These are phyloP conservation scores for Mrakiaceae sp. DNA, from an alignment of 1,284 basidiomycete species.

Conservation along the genomic window DNA sequence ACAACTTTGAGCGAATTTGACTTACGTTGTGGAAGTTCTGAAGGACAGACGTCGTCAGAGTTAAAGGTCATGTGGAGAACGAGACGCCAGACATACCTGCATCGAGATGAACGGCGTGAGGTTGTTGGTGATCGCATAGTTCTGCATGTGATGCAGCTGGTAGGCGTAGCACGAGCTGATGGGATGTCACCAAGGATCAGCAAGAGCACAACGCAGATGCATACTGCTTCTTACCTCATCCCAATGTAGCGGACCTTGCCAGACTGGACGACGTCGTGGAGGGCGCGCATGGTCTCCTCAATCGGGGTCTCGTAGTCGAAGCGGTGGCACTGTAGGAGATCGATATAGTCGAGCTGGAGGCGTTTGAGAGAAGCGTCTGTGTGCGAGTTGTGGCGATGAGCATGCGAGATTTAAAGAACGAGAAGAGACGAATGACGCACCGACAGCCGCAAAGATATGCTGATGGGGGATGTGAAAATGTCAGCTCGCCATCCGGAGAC, in stretches of 20 bases:
- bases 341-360: conserved; percentile 58
- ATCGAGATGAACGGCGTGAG: conserved; percentile 57
- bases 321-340: conserved; percentile 46
- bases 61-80: too few species aligned
- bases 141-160: conserved; percentile 36
- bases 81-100: conserved; percentile 42
- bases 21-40: conserved; percentile 25
- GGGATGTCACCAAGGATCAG: conserved; percentile 4
- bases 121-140: conserved; percentile 39
- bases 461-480: conserved; percentile 16
- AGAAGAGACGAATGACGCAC: conserved; percentile 29
- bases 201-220: conserved; percentile 20
- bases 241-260: conserved; percentile 58
- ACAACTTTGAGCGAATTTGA: too few species aligned
- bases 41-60: not conserved
- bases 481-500: conserved; percentile 35
- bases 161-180: conserved; percentile 29
- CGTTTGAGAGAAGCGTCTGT: conserved; percentile 42
- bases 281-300: conserved; percentile 55
- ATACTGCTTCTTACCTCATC: conserved; percentile 40
- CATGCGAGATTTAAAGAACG: not conserved
- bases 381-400: not conserved
- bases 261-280: conserved; percentile 53
- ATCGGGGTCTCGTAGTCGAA: conserved; percentile 52
- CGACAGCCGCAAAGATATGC: conserved; percentile 59